Evolutionary conservation across 1,139 yeast species (phyloP), one percentile per base, ranked within the genome.

Genomic region (Yamadazyma jaroonii): DNA sequence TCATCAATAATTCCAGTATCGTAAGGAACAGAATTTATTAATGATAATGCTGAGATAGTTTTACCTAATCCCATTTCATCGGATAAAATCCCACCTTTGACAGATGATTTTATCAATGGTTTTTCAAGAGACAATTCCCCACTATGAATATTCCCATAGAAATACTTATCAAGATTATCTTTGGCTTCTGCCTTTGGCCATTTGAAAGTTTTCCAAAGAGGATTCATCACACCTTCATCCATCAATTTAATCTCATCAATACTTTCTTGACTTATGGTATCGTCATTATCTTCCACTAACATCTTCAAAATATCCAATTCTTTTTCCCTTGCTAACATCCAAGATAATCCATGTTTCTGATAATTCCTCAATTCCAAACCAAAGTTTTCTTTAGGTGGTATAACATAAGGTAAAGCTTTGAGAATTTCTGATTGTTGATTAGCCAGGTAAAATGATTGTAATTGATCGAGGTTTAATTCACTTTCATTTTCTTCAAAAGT

Each of bases 51-150:
- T 0, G 96, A 84, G 14, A 90, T 85, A 0, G 97, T 90, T 54
- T 90, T 90, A 31, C 97, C 97, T 6, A 90, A 68, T 0, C 97
- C 97, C 97, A 90, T 90, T 57, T 90, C 97, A 60, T 90, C 97
- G 0, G 97, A 96, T n/a, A 90, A 64, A 12, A 90, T 86, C 1
- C 98, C 98, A 15, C 98, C 97, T 43, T 65, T 64, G 28, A 81
- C 70, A 25, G 75, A 60, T 0, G 82, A 67, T 43, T 73, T 77
- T 6, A 83, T 59, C 5, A 78, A 45, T 1, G 97, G 97, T 46
- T 75, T 79, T 13, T 73, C 73, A 14, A 78, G 52, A 0, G 94
- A 80, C 41, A 92, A 72, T 44, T 85, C 92, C 3, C 97, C 97
- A 40, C 84, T 81, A 56, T 84, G 86, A 44, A 88, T 63, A 53